Conservation (phyloP, 495 filamentous ascomycete genomes). For the Copromyces sp. region DNA sequence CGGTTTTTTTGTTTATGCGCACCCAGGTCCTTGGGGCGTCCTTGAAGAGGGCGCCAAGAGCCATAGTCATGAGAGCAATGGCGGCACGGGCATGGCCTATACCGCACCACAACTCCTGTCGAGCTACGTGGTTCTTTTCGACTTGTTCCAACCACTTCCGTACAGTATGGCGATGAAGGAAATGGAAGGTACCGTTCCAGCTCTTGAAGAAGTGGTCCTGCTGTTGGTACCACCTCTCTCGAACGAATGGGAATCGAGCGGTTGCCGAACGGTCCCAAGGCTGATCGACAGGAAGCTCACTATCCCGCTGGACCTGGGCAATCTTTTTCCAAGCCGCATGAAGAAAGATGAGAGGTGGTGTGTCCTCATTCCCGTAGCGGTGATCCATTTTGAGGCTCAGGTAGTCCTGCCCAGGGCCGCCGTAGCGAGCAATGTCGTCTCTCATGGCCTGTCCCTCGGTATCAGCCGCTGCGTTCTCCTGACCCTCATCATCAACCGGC, state of each 20-base stretch:
- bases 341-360: conserved; percentile 16
- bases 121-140: conserved; percentile 5
- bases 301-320: background rate
- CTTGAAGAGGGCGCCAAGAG: conserved; percentile 11
- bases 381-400: conserved; percentile 1
- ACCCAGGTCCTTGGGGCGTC: background rate
- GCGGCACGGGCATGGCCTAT: conserved; percentile 15
- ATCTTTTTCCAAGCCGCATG: conserved; percentile 16
- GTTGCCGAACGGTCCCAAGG: conserved; percentile 9
- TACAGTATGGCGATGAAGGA: conserved; percentile 13
- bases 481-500: background rate
- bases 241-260: background rate
- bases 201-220: conserved; percentile 12
- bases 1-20: background rate
- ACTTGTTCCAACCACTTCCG: conserved; percentile 11
- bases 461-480: background rate
- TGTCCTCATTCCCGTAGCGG: conserved; percentile 14
- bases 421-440: background rate
- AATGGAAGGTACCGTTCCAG: conserved; percentile 17
- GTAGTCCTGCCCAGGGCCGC: background rate
- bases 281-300: conserved; percentile 5
- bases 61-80: conserved; percentile 16
- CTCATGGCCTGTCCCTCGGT: background rate
- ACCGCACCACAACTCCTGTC: conserved; percentile 1
- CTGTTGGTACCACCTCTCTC: conserved; percentile 5